Percentiles rank a stretch among this genome's conserved stretches.
phyloP scores from a whole-genome alignment of 2,329 filamentous ascomycete genomes.

The Triangularia verruculosa region DNA sequence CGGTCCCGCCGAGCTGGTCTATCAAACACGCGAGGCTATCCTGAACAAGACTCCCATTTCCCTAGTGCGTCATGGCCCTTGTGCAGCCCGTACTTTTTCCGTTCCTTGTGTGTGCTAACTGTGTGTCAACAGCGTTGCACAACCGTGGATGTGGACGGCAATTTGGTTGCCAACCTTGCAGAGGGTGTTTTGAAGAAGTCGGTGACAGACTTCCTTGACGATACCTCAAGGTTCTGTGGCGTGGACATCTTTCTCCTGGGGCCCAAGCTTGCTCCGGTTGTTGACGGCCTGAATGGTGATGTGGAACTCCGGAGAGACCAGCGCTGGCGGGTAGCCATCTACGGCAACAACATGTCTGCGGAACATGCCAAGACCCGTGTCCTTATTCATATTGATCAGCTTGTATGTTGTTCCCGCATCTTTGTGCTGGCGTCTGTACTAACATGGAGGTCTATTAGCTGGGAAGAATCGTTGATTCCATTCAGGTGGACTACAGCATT shows the following conservation, averaged over 20 bases:
- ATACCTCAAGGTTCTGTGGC: slow-evolving; percentile 81
- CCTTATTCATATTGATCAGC: slow-evolving; percentile 93
- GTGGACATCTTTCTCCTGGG: slow-evolving; percentile 96
- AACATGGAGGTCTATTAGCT: slow-evolving; percentile 51
- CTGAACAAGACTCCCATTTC: slow-evolving; percentile 89
- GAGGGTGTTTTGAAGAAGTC: slow-evolving; percentile 65
- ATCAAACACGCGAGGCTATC: slow-evolving; percentile 85
- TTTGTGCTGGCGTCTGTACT: slow-evolving; percentile 17
- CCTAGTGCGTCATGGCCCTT: slow-evolving; percentile 62
- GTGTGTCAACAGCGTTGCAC: slow-evolving; percentile 70
- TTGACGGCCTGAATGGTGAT: slow-evolving; percentile 71
- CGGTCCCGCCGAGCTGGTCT: slow-evolving; percentile 80
- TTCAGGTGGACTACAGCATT: slow-evolving; percentile 79
- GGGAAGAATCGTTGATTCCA: slow-evolving; percentile 70
- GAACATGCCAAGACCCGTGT: slow-evolving; percentile 97
- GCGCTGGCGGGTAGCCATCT: slow-evolving; percentile 88
- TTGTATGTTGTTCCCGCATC: slow-evolving; percentile 55
- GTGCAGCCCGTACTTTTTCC: slow-evolving; percentile 18
- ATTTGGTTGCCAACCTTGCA: slow-evolving; percentile 71
- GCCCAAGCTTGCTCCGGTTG: slow-evolving; percentile 79
- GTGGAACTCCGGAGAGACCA: slow-evolving; percentile 83
- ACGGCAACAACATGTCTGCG: slow-evolving; percentile 89
- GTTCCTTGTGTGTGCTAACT: slow-evolving; percentile 25
- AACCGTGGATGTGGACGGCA: slow-evolving; percentile 88
- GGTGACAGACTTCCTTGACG: slow-evolving; percentile 81